Percentiles rank a stretch among this genome's conserved stretches.
phyloP scores from a whole-genome alignment of 75 land plant species.

The Cupressus sempervirens region DNA sequence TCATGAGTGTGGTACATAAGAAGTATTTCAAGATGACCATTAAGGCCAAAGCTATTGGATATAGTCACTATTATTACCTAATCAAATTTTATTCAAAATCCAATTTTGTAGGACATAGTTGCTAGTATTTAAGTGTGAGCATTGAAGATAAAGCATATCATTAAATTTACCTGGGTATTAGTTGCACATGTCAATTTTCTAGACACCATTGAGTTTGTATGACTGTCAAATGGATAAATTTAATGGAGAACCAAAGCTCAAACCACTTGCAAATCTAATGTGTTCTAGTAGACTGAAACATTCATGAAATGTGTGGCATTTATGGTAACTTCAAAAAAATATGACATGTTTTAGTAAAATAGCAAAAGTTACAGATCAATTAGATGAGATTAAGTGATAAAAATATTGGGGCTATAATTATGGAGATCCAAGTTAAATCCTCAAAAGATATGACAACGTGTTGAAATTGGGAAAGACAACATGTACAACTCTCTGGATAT shows the following conservation, averaged over 20 bases:
- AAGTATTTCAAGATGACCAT: neutral
- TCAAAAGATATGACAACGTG: no score
- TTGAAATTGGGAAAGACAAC: no score
- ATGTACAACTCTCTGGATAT: no score
- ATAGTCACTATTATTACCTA: neutral
- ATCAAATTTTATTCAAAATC: neutral
- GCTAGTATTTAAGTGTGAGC: neutral
- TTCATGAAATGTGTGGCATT: no score
- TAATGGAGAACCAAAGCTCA: neutral
- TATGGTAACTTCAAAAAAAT: conserved; percentile 16
- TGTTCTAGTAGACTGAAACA: neutral
- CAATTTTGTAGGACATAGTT: neutral
- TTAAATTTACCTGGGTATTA: neutral
- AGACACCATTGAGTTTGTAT: neutral
- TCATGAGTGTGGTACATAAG: neutral
- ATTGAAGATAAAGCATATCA: neutral
- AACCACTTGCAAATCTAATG: neutral
- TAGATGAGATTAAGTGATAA: no score
- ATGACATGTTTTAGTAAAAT: conserved; percentile 4
- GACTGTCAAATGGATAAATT: neutral
- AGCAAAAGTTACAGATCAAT: no score
- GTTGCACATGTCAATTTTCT: neutral
- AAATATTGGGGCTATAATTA: no score
- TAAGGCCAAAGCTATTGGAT: neutral
- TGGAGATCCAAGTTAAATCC: no score